These are phyloP conservation scores for Fomitopsis schrenkii DNA, from an alignment of 1,284 basidiomycete species.

Conservation along the genomic window DNA sequence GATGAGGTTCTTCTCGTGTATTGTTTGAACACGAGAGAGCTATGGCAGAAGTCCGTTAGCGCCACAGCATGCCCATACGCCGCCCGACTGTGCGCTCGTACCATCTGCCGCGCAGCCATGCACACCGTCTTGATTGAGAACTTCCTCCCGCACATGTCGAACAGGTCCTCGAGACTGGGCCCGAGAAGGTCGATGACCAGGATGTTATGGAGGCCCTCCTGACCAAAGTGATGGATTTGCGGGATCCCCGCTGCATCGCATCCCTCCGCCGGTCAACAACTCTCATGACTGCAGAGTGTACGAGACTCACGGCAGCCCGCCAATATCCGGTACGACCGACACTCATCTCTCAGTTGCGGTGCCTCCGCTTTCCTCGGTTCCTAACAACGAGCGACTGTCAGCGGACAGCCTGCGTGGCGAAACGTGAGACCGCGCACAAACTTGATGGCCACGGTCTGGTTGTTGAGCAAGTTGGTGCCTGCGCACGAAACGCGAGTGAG, in stretches of 20 bases:
- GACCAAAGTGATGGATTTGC: slow-evolving; percentile 97
- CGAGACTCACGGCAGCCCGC: slow-evolving; percentile 80
- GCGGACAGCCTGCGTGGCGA: slow-evolving; percentile 3
- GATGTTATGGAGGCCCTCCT: slow-evolving; percentile 97
- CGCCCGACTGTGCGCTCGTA: slow-evolving; percentile 33
- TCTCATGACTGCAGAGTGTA: slow-evolving; percentile 1
- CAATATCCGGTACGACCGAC: slow-evolving; percentile 94
- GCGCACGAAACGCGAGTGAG: slow-evolving; percentile 8
- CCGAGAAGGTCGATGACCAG: slow-evolving; percentile 95
- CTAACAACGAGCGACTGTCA: slow-evolving; percentile 34
- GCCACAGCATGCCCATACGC: background rate
- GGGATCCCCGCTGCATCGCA: slow-evolving; percentile 74
- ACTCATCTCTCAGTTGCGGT: slow-evolving; percentile 94
- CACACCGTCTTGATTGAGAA: slow-evolving; percentile 95
- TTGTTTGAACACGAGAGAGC: slow-evolving; percentile 89
- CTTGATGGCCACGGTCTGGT: slow-evolving; percentile 96
- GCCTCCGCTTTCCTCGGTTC: slow-evolving; percentile 96
- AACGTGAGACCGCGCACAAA: slow-evolving; percentile 63
- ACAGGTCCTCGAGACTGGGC: slow-evolving; percentile 90
- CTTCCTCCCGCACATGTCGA: slow-evolving; percentile 95
- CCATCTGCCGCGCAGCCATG: slow-evolving; percentile 97
- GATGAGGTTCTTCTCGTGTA: slow-evolving; percentile 96
- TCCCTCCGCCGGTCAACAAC: background rate
- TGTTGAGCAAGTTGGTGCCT: slow-evolving; percentile 95
- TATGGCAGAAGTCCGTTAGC: slow-evolving; percentile 26